These are phyloP conservation scores for Fusarium haematococcum DNA, from an alignment of 2,329 filamentous ascomycete genomes.

Conservation along the genomic window DNA sequence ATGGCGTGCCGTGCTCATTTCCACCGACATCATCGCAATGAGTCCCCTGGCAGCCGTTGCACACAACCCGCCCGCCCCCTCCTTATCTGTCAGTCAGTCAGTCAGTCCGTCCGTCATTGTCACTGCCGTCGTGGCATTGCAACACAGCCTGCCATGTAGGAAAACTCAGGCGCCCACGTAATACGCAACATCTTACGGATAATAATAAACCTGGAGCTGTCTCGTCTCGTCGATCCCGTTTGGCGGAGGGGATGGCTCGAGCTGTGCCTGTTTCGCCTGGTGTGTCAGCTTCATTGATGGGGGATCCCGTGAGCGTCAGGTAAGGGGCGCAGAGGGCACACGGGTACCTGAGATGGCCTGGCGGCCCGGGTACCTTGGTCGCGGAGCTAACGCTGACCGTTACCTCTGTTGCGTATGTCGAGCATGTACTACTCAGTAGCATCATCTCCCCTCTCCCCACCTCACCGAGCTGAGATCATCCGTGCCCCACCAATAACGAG, in stretches of 20 bases:
- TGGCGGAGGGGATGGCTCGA: not conserved
- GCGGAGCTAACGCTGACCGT: constrained; percentile 15
- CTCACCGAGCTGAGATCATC: constrained; percentile 27
- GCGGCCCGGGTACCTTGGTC: constrained; percentile 12
- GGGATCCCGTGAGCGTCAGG: not conserved
- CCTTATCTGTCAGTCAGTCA: not conserved
- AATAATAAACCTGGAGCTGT: not conserved
- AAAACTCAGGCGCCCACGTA: constrained; percentile 4
- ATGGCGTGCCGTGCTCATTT: constrained; percentile 38
- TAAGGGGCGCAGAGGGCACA: not conserved
- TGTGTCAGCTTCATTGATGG: constrained; percentile 38
- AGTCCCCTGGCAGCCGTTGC: constrained; percentile 3
- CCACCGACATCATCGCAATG: constrained; percentile 41
- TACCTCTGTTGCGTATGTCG: constrained; percentile 10
- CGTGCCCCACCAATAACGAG: constrained; percentile 26
- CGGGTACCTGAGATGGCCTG: constrained; percentile 25
- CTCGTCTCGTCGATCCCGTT: constrained; percentile 11
- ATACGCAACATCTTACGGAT: constrained; percentile 6
- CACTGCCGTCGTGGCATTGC: not conserved
- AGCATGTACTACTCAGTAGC: constrained; percentile 17
- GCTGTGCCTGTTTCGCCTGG: constrained; percentile 29
- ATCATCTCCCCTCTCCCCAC: constrained; percentile 37
- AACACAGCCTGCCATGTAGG: not conserved
- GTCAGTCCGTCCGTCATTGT: not conserved
- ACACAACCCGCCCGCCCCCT: not conserved